Evolutionary conservation across 495 filamentous ascomycete species (phyloP).

Genomic region (Cercophora sp.): DNA sequence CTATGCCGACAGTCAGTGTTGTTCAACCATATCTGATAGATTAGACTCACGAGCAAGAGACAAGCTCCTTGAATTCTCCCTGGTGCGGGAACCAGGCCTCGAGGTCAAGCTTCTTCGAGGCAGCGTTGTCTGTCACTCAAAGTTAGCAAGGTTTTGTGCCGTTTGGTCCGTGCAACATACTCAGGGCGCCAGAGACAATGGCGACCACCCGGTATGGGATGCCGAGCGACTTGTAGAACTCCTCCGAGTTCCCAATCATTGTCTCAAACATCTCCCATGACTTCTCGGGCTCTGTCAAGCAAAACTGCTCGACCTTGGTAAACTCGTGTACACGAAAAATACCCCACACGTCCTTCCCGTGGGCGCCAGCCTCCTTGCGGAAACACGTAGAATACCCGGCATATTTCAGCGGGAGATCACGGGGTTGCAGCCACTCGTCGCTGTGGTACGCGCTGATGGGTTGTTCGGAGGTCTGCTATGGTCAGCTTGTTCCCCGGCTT

Average conservation of each 20-base stretch:
- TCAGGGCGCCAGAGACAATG: slow-evolving; percentile 92
- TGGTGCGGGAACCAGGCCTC: slow-evolving; percentile 88
- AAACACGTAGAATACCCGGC: slow-evolving; percentile 94
- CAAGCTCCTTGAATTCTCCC: slow-evolving; percentile 94
- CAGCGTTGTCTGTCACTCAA: slow-evolving; percentile 41
- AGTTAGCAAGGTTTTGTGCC: too few species aligned
- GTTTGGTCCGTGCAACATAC: slow-evolving; percentile 13
- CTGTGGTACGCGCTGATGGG: slow-evolving; percentile 89
- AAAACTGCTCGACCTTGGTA: slow-evolving; percentile 96
- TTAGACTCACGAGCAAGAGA: too few species aligned
- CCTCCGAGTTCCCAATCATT: slow-evolving; percentile 87
- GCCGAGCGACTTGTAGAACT: slow-evolving; percentile 86
- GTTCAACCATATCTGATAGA: too few species aligned
- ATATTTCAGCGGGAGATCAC: slow-evolving; percentile 87
- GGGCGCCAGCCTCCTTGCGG: slow-evolving; percentile 85
- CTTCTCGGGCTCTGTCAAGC: slow-evolving; percentile 89
- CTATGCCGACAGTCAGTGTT: too few species aligned
- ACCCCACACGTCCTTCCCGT: slow-evolving; percentile 96
- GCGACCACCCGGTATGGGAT: slow-evolving; percentile 87
- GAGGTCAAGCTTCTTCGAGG: slow-evolving; percentile 90
- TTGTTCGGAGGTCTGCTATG: slow-evolving; percentile 90
- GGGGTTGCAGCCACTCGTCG: slow-evolving; percentile 84
- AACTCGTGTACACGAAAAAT: slow-evolving; percentile 98
- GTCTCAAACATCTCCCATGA: slow-evolving; percentile 90
- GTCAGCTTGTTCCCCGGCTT: too few species aligned